Conservation (phyloP, 108 stramenopile genomes). For the Nannochloropsis salina region DNA sequence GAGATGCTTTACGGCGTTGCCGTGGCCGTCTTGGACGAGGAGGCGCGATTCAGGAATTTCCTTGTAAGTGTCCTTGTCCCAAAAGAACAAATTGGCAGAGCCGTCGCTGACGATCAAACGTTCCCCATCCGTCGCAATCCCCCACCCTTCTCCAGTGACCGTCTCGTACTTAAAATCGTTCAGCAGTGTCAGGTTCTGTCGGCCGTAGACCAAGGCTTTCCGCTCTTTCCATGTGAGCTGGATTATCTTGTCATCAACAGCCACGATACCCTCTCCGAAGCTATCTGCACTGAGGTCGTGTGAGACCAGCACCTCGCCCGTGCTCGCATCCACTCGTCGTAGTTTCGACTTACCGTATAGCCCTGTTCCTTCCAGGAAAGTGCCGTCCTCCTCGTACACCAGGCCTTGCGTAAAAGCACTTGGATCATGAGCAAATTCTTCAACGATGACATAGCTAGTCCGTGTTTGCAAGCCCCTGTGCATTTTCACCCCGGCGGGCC, state of each 20-base stretch:
- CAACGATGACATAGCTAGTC: not conserved
- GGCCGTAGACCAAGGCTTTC: not conserved
- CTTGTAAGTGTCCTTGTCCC: conserved; percentile 23
- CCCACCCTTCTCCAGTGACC: conserved; percentile 47
- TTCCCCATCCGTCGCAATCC: conserved; percentile 44
- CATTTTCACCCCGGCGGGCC: not conserved
- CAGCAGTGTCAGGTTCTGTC: not conserved
- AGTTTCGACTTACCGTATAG: conserved; percentile 42
- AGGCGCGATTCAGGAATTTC: not conserved
- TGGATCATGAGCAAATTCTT: conserved; percentile 18
- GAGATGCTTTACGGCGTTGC: conserved; percentile 20
- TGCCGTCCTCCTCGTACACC: conserved; percentile 30
- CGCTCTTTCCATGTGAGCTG: not conserved
- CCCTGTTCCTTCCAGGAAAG: conserved; percentile 48
- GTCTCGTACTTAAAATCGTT: conserved; percentile 11
- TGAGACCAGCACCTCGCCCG: conserved; percentile 33
- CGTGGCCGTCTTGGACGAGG: not conserved
- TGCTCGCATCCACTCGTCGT: conserved; percentile 36
- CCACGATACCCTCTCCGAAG: conserved; percentile 54
- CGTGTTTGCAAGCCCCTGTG: conserved; percentile 5
- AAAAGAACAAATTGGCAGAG: conserved; percentile 30
- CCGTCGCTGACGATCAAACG: conserved; percentile 47
- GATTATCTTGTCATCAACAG: conserved; percentile 32
- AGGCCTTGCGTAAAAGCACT: conserved; percentile 47
- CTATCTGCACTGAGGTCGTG: not conserved